Base-by-base conservation (phyloP, 257 asterid species). In the Buddleja alternifolia region DNA sequence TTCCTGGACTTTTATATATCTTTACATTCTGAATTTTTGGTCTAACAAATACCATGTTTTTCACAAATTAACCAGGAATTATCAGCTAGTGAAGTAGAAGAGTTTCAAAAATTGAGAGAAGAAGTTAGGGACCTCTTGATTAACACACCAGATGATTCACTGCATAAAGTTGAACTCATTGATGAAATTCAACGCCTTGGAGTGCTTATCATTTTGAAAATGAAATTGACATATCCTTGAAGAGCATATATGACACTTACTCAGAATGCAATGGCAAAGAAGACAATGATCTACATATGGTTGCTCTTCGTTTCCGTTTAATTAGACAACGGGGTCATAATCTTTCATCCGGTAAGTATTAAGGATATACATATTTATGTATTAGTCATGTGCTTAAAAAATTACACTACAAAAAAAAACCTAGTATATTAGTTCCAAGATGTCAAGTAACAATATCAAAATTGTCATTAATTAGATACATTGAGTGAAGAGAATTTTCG, bases 231-330 rank as follows among this genome's bases (percentile, higher is more conserved):
- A 36, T n/a, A 19, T 59, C 74, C 10, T 12, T 71, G 10, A 25
- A 40, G 5, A 1, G 8, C 7, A 45, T 71, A 25, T 21, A 34
- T 2, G 25, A 70, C 1, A n/a, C 29, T 12, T 24, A 23, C 17
- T 6, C 17, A 45, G 16, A n/a, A 36, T 2, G 15, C 32, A 16
- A 39, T 8, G 5, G 0, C 46, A 73, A 45, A 48, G 47, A 58
- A 4, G 58, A 51, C n/a, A 34, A 48, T 12, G 69, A 75, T 59
- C 68, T 75, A 4, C 39, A 52, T 15, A 15, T 11, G 6, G 45
- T 40, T 53, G 77, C 86, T 69, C 86, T 78, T 20, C 75, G 77
- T 17, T 82, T 82, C 15, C 80, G 84, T 57, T 42, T 82, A 14
- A 80, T 78, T 0, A 72, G 83, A 40, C 77, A 81, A 23, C 69